Evolutionary conservation across 441 rosid genomes (phyloP), one percentile per base, ranked within the genome.

Genomic region (Adansonia rubrostipa): DNA sequence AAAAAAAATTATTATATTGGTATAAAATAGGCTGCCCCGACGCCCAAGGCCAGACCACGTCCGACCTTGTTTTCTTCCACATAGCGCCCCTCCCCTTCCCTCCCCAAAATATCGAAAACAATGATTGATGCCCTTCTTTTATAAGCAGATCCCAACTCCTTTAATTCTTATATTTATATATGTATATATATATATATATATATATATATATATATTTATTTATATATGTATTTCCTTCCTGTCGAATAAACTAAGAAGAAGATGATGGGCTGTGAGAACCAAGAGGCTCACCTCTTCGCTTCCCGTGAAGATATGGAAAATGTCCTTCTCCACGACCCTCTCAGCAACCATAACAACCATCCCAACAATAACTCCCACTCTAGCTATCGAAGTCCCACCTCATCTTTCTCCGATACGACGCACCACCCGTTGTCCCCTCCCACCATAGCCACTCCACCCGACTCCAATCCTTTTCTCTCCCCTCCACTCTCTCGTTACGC

Each of bases 211-310:
- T 28, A 28, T 28, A 28, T 28, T 1, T 28, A 28, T 28, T 1
- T 33, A 33, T 33, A 33, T 33, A 33, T 33, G 3, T 33, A 0
- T 33, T 33, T 1, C 36, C 36, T 42, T 5, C 45, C 45, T 1
- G 5, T 19, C 13, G 22, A 42, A 42, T 95, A 48, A 20, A 1
- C 13, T 4, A 5, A 86, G 7, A 79, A 80, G 77, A 95, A 33
- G 36, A 33, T 95, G 98, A 95, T 93, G 97, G 97, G 92, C 65
- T 91, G 91, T 56, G 93, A 91, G 76, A 88, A 84, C 74, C 89
- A 83, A 79, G 89, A 88, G 60, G 85, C 89, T 9, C 88, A 83
- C 48, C 86, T 85, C 48, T 85, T 82, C 75, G 84, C 91, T 11
- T 50, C 91, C 66, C 87, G 75, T 44, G 96, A 91, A 57, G 91